Conservation (phyloP, 345 rosid genomes). For the Corchorus capsularis region DNA sequence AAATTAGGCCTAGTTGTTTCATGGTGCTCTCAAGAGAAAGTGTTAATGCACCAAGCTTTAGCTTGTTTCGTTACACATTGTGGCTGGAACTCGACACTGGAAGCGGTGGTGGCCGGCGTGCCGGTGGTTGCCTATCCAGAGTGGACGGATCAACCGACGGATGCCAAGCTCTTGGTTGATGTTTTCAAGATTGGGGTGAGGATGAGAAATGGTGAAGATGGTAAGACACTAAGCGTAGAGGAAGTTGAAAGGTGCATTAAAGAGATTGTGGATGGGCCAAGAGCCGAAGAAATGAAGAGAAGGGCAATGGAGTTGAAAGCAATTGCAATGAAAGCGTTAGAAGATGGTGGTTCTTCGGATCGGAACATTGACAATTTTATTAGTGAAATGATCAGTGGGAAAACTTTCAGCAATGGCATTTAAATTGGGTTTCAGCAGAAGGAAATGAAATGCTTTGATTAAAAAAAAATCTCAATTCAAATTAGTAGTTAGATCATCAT, state of each 20-base stretch:
- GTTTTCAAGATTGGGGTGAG: conserved; percentile 47
- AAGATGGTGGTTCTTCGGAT: conserved; percentile 46
- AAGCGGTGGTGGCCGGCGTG: conserved; percentile 48
- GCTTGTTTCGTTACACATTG: conserved; percentile 61
- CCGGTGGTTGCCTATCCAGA: conserved; percentile 53
- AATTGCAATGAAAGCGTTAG: conserved; percentile 38
- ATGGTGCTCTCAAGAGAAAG: conserved; percentile 59
- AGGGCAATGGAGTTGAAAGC: conserved; percentile 41
- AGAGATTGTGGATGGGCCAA: conserved; percentile 35
- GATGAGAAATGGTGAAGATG: conserved; percentile 37
- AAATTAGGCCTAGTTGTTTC: conserved; percentile 39
- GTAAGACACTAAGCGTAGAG: conserved; percentile 18
- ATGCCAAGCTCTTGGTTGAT: conserved; percentile 47
- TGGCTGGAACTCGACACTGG: conserved; percentile 65
- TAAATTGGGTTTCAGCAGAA: neutral
- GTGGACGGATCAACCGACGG: conserved; percentile 49
- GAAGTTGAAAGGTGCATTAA: conserved; percentile 52
- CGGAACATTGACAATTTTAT: conserved; percentile 39
- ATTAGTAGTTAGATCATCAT: no score
- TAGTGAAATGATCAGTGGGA: conserved; percentile 29
- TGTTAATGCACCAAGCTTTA: conserved; percentile 40
- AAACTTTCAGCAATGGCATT: neutral
- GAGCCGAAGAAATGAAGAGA: conserved; percentile 38
- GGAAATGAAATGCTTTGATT: neutral
- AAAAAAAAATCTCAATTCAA: neutral